These are phyloP conservation scores for Nymphaea thermarum DNA, from an alignment of 164 flowering plant species.

Conservation along the genomic window DNA sequence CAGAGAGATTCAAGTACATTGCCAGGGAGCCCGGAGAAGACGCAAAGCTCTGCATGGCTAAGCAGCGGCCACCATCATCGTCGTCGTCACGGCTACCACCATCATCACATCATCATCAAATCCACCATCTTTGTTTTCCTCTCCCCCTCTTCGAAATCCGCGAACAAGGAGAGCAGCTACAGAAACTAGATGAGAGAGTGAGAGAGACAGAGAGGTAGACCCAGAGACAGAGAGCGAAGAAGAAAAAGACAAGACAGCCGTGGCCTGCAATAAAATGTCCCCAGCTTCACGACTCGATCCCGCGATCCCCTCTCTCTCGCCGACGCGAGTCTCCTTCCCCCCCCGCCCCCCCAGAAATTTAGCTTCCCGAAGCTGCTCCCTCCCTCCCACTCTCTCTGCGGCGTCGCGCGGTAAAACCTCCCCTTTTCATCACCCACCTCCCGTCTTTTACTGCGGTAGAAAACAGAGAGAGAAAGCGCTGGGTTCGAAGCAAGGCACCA, in stretches of 20 bases:
- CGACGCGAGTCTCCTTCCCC: not conserved
- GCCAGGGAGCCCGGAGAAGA: not conserved
- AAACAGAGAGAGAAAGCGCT: not conserved
- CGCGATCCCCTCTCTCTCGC: not conserved
- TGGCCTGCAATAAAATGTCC: not conserved
- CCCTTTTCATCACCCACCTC: too few species aligned
- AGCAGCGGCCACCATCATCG: not conserved
- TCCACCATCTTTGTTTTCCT: not conserved
- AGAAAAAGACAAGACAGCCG: not conserved
- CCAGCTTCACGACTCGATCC: not conserved
- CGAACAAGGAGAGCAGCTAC: not conserved
- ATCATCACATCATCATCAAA: not conserved
- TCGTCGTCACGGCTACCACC: not conserved
- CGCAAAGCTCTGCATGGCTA: slow-evolving; percentile 2
- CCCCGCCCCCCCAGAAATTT: not conserved
- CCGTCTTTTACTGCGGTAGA: not conserved
- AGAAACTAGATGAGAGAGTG: not conserved
- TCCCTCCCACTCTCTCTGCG: not conserved
- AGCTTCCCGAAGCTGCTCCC: not conserved
- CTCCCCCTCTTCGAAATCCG: too few species aligned
- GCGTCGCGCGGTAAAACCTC: too few species aligned
- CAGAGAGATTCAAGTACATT: not conserved
- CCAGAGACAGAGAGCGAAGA: not conserved
- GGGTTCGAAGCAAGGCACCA: not conserved
- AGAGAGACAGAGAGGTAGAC: not conserved